Evolutionary conservation across 2,329 filamentous ascomycete species (phyloP).

Genomic region (Diaporthe vaccinii): DNA sequence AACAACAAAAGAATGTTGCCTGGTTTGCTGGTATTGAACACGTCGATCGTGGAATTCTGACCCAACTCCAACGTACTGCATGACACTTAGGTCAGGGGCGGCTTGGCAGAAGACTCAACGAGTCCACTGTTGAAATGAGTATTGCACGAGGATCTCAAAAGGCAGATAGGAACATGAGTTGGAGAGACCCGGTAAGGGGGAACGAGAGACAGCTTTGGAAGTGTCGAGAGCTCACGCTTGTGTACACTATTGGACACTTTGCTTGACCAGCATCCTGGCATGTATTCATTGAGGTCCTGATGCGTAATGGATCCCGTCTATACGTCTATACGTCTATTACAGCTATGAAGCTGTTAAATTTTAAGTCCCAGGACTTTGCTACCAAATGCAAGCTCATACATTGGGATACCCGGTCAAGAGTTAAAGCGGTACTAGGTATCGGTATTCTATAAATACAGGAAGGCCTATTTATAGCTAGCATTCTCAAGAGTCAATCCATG

Average conservation of each 20-base stretch:
- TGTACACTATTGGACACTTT: too few species aligned
- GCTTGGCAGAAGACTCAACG: not conserved
- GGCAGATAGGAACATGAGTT: not conserved
- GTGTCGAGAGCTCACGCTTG: not conserved
- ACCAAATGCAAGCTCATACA: not conserved
- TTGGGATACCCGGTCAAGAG: not conserved
- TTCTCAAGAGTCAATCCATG: not conserved
- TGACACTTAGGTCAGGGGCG: constrained; percentile 4
- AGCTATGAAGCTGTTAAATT: too few species aligned
- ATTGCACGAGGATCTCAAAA: not conserved
- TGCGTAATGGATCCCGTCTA: too few species aligned
- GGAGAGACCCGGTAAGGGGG: not conserved
- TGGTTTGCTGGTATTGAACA: not conserved
- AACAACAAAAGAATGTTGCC: not conserved
- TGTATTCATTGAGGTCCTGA: not conserved
- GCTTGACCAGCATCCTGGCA: not conserved
- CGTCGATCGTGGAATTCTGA: constrained; percentile 7
- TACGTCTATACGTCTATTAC: too few species aligned
- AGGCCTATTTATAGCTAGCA: not conserved
- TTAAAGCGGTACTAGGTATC: not conserved
- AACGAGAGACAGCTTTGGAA: not conserved
- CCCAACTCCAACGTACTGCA: not conserved
- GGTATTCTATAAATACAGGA: not conserved
- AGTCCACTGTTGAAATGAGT: constrained; percentile 5
- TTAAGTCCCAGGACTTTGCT: too few species aligned